A percentile compares a stretch with the other conserved stretches of the same genome.
phyloP scores from a whole-genome alignment of 1,139 yeast genomes.

The Hyphopichia burtonii region DNA sequence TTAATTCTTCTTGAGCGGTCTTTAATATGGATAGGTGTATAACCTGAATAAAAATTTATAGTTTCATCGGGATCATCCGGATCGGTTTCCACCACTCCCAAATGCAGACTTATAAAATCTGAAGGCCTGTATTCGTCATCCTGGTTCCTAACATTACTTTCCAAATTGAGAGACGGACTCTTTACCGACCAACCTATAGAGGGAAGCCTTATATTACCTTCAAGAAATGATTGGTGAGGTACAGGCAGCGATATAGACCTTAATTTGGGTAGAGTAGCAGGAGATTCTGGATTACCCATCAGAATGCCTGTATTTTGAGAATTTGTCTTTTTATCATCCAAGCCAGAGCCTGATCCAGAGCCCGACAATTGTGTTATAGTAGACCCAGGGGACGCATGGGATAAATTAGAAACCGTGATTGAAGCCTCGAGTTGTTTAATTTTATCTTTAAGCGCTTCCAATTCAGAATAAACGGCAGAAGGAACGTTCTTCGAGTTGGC shows the following conservation, averaged over 20 bases:
- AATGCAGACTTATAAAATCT: conserved; percentile 12
- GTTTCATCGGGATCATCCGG: conserved; percentile 15
- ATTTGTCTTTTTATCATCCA: too few species aligned
- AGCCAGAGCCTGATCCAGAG: too few species aligned
- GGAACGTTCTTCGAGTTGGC: neutral
- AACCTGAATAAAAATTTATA: conserved; percentile 34
- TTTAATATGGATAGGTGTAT: conserved; percentile 23
- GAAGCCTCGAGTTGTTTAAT: conserved; percentile 45
- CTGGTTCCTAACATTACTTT: neutral
- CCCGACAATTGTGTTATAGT: neutral
- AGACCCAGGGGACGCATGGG: conserved; percentile 7
- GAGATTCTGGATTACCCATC: too few species aligned
- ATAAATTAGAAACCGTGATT: conserved; percentile 26
- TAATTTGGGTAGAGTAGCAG: neutral
- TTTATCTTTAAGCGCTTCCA: conserved; percentile 36
- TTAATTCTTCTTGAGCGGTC: conserved; percentile 25
- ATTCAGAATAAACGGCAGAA: conserved; percentile 9
- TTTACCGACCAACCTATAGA: neutral
- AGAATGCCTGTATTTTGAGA: too few species aligned
- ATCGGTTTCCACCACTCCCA: conserved; percentile 30
- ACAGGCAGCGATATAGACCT: neutral
- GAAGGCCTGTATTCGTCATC: neutral
- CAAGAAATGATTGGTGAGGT: neutral
- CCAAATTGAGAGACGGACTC: neutral
- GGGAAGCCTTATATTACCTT: neutral